Conservation (phyloP, 768 basidiomycete species). For the Boletus sp. region DNA sequence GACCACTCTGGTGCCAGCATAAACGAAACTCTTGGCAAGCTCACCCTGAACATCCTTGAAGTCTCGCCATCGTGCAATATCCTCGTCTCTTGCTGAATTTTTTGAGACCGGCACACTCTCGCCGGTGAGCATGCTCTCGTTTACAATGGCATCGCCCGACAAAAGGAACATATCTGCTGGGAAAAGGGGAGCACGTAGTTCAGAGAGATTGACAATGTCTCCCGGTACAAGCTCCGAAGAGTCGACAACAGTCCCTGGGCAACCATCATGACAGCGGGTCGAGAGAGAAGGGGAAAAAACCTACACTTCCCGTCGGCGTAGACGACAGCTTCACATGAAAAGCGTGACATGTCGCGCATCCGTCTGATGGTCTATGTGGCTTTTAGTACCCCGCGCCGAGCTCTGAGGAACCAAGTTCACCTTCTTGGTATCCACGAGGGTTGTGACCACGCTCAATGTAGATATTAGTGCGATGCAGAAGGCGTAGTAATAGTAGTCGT, state of each 20-base stretch:
- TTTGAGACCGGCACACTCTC: slow-evolving; percentile 98
- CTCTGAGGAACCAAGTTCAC: slow-evolving; percentile 38
- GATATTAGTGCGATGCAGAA: slow-evolving; percentile 96
- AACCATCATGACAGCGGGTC: not conserved
- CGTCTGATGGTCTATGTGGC: slow-evolving; percentile 72
- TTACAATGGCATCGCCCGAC: slow-evolving; percentile 95
- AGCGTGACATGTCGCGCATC: slow-evolving; percentile 96
- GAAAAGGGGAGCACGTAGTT: slow-evolving; percentile 65
- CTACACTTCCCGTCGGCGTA: slow-evolving; percentile 71
- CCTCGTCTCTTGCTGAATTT: slow-evolving; percentile 76
- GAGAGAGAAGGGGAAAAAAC: slow-evolving; percentile 25
- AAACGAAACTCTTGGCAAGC: slow-evolving; percentile 79
- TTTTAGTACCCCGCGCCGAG: slow-evolving; percentile 1
- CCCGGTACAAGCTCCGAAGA: slow-evolving; percentile 87
- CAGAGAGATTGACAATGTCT: slow-evolving; percentile 88
- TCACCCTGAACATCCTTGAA: slow-evolving; percentile 58
- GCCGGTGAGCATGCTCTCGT: slow-evolving; percentile 99
- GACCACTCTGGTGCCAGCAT: slow-evolving; percentile 88
- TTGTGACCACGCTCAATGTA: slow-evolving; percentile 76
- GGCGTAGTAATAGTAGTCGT: slow-evolving; percentile 96
- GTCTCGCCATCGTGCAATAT: slow-evolving; percentile 68
- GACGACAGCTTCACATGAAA: slow-evolving; percentile 74
- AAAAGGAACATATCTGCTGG: slow-evolving; percentile 92
- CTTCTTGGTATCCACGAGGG: slow-evolving; percentile 89
- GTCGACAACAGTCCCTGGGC: slow-evolving; percentile 64